A percentile compares a stretch with the other conserved stretches of the same genome.
These are phyloP conservation scores for Saccharomycopsis crataegensis DNA, from an alignment of 1,139 yeast genomes.

Conservation along the genomic window DNA sequence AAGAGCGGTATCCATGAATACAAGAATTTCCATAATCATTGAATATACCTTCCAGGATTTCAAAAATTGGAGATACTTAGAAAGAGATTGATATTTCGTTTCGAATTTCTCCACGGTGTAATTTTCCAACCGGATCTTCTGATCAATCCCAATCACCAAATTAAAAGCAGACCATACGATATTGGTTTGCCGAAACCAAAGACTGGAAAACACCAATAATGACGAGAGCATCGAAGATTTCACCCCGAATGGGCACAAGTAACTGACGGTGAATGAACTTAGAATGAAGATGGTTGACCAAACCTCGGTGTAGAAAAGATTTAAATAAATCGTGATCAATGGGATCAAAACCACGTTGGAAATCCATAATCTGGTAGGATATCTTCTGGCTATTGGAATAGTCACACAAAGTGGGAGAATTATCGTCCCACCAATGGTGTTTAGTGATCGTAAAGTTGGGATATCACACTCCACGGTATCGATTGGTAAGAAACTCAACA, in stretches of 20 bases:
- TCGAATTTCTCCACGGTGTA: neutral
- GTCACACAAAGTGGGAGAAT: slow-evolving; percentile 41
- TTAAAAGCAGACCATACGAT: slow-evolving; percentile 75
- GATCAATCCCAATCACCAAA: slow-evolving; percentile 49
- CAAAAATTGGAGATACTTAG: neutral
- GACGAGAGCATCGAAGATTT: slow-evolving; percentile 33
- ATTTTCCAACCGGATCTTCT: slow-evolving; percentile 25
- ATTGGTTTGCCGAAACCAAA: slow-evolving; percentile 84
- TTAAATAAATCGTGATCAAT: slow-evolving; percentile 61
- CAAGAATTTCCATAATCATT: slow-evolving; percentile 10
- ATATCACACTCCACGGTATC: slow-evolving; percentile 27
- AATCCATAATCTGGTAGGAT: slow-evolving; percentile 39
- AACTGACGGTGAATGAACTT: slow-evolving; percentile 37
- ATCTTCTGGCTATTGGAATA: slow-evolving; percentile 31
- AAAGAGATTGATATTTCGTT: neutral
- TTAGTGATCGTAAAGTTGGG: slow-evolving; percentile 47
- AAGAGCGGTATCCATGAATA: slow-evolving; percentile 21
- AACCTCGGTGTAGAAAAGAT: slow-evolving; percentile 83
- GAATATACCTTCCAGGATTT: neutral
- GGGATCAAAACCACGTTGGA: slow-evolving; percentile 56
- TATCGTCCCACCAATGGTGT: slow-evolving; percentile 54
- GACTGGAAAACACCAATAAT: slow-evolving; percentile 45
- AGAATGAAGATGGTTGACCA: slow-evolving; percentile 77
- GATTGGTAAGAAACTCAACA: neutral
- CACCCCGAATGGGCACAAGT: slow-evolving; percentile 29